A percentile compares a stretch with the other conserved stretches of the same genome.
Conservation (phyloP, 2,329 filamentous ascomycete genomes). For the Trichoderma afroharzianum region DNA sequence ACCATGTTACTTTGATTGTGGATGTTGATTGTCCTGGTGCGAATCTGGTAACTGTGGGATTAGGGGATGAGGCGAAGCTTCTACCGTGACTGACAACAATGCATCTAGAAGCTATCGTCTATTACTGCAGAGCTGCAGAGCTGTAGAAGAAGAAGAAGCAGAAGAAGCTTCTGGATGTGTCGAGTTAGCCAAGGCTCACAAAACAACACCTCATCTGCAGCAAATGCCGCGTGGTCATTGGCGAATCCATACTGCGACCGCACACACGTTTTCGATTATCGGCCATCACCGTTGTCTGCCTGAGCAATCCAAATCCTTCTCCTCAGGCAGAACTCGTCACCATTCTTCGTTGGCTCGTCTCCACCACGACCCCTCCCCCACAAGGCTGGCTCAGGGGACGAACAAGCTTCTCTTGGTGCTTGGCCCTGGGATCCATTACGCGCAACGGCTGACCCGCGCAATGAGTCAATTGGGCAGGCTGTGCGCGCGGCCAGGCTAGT, state of each 20-base stretch:
- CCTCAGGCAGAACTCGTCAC: background rate
- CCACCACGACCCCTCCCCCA: background rate
- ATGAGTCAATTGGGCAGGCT: conserved; percentile 5
- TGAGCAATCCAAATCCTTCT: background rate
- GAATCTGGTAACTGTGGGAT: background rate
- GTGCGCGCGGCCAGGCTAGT: background rate
- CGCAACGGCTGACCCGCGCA: background rate
- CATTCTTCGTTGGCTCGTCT: background rate
- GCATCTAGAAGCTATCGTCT: background rate
- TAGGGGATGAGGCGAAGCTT: background rate
- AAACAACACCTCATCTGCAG: background rate
- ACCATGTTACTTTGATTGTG: background rate
- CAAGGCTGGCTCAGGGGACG: background rate
- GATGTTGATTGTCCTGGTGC: background rate
- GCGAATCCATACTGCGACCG: background rate
- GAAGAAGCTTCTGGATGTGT: background rate
- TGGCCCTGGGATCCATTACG: background rate
- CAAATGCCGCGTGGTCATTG: background rate
- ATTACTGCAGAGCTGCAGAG: background rate
- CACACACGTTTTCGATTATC: too few species aligned
- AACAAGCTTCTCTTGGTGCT: background rate
- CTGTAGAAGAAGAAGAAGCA: background rate
- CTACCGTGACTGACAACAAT: background rate
- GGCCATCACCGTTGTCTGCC: background rate
- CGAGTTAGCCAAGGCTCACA: background rate